Percentiles rank a stretch among this genome's conserved stretches.
Conservation (phyloP, 139 green algal species). For the Eudorina sp. region DNA sequence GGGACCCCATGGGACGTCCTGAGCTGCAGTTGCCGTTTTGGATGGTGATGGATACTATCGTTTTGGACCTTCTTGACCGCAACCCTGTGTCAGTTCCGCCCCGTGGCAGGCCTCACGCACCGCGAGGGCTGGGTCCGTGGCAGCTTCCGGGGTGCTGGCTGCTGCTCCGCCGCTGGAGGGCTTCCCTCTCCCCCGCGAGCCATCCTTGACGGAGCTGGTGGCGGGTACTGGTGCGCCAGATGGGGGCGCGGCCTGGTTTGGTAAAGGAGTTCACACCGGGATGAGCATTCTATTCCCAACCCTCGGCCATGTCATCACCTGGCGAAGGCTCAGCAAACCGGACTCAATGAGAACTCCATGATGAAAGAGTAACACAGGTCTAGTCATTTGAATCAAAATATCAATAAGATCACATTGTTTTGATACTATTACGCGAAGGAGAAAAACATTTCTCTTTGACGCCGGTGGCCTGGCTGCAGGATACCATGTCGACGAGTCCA, state of each 20-base stretch:
- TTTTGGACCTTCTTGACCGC: no score
- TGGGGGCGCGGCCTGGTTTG: neutral
- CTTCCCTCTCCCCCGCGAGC: neutral
- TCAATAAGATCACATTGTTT: neutral
- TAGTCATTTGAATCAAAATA: neutral
- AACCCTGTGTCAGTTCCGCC: no score
- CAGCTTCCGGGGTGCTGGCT: neutral
- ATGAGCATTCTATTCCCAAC: neutral
- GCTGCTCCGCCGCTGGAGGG: neutral
- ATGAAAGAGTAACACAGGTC: neutral
- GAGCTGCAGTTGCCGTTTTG: no score
- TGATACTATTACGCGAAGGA: neutral
- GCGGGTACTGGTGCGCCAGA: neutral
- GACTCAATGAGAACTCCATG: neutral
- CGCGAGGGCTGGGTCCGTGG: neutral
- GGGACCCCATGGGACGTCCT: no score
- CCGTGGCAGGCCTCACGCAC: no score
- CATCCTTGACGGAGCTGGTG: conserved; percentile 1
- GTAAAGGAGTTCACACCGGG: neutral
- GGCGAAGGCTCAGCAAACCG: neutral
- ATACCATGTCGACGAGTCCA: neutral
- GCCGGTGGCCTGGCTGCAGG: neutral
- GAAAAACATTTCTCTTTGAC: neutral
- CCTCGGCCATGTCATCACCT: no score
- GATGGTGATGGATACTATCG: no score